Evolutionary conservation across 2,329 filamentous ascomycete species (phyloP), one percentile per base, ranked within the genome.

Genomic region (Fusarium tuaranense): DNA sequence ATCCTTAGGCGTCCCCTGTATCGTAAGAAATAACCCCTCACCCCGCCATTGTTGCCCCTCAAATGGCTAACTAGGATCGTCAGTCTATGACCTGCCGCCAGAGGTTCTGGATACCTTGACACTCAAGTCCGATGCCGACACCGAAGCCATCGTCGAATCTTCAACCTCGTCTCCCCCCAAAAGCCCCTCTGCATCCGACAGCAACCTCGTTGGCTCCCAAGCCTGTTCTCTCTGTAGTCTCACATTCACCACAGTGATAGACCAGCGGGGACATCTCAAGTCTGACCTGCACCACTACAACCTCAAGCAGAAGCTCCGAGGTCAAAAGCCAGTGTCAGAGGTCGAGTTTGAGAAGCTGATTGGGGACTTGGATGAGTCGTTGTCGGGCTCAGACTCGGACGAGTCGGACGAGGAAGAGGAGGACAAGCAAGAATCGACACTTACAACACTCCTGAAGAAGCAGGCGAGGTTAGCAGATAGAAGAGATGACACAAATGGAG

Each of bases 201-300:
- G 85, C 79, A 83, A 84, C 75, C 78, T 88, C 69, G 88, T 89
- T 41, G 90, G 91, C 12, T 89, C 93, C 7, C 95, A 94, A 68
- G 90, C 94, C 16, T 99, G 97, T 82, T 91, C 92, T 1, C 87
- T 98, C 6, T 99, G 97, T 83, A 87, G 88, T 44, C 87, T 95
- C 41, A 86, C 88, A 7, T 98, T 97, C 78, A 80, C 87, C 36
- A 92, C 88, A 12, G 88, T 97, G 9, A 88, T 91, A 70, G 96
- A 98, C 71, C 96, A 98, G 81, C 90, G 94, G 71, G 89, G 91
- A 69, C 97, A 99, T 83, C 91, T 94, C 68, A 93, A 94, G 78
- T 98, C 96, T 12, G 97, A 99, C 80, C 88, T 97, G 59, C 97
- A 99, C 82, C 90, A 93, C 74, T 99, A 98, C 85, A 99, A 99